A percentile compares a stretch with the other conserved stretches of the same genome.
phyloP scores from a whole-genome alignment of 805 yeast genomes.

The Yamadazyma akitaensis region DNA sequence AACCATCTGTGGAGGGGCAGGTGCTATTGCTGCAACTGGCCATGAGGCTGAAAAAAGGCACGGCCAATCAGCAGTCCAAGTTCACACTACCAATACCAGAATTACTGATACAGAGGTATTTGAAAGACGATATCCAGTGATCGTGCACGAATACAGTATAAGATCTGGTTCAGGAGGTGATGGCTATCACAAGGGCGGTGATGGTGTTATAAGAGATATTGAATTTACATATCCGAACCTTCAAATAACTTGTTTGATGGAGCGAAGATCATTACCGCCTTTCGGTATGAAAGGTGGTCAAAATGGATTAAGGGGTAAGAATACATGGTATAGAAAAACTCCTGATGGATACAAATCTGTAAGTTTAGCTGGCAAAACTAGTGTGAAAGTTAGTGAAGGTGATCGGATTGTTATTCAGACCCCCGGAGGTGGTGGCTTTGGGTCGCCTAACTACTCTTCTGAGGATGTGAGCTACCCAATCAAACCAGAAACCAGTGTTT shows the following conservation, averaged over 20 bases:
- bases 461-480: slow-evolving; percentile 21
- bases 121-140: slow-evolving; percentile 84
- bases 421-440: slow-evolving; percentile 48
- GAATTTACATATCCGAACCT: slow-evolving; percentile 53
- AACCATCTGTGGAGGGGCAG: slow-evolving; percentile 94
- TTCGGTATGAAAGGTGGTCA: slow-evolving; percentile 84
- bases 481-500: slow-evolving; percentile 15
- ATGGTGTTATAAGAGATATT: slow-evolving; percentile 82
- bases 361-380: slow-evolving; percentile 32
- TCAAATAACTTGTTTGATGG: slow-evolving; percentile 78
- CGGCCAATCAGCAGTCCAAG: slow-evolving; percentile 87
- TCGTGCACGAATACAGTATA: slow-evolving; percentile 67
- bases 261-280: slow-evolving; percentile 81
- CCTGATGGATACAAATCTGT: slow-evolving; percentile 20
- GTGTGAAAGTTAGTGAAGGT: slow-evolving; percentile 32
- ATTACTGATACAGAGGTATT: slow-evolving; percentile 89
- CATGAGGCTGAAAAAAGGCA: not conserved
- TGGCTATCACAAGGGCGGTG: slow-evolving; percentile 74
- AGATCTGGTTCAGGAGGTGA: slow-evolving; percentile 76
- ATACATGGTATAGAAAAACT: slow-evolving; percentile 29
- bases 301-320: slow-evolving; percentile 66
- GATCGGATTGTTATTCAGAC: slow-evolving; percentile 40
- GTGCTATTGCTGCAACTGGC: slow-evolving; percentile 84
- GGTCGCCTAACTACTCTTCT: slow-evolving; percentile 14
- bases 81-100: slow-evolving; percentile 91